Evolutionary conservation across 2,329 filamentous ascomycete species (phyloP).

Genomic region (Blastomyces silverae): DNA sequence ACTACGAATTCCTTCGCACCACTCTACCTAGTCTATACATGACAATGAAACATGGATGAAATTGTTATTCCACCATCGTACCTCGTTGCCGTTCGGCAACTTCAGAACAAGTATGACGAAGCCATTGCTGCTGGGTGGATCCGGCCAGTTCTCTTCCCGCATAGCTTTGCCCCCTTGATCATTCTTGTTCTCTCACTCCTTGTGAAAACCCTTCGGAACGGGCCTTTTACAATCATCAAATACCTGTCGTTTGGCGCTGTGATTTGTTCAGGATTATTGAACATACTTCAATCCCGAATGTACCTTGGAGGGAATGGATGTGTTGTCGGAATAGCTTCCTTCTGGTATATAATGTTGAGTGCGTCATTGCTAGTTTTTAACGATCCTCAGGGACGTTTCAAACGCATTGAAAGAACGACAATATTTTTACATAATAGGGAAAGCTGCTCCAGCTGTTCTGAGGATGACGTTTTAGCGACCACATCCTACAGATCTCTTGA

Average conservation of each 20-base stretch:
- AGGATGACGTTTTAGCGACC: not conserved
- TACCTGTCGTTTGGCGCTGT: slow-evolving; percentile 43
- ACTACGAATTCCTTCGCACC: not conserved
- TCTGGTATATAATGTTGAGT: slow-evolving; percentile 52
- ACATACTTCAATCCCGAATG: slow-evolving; percentile 42
- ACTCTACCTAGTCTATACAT: not conserved
- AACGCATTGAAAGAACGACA: slow-evolving; percentile 46
- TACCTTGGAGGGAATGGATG: slow-evolving; percentile 48
- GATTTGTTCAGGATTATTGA: slow-evolving; percentile 40
- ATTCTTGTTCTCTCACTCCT: slow-evolving; percentile 46
- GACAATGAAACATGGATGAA: slow-evolving; percentile 3
- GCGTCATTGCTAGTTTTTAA: slow-evolving; percentile 49
- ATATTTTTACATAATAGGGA: slow-evolving; percentile 17
- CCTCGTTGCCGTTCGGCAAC: slow-evolving; percentile 26
- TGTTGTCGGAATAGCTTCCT: slow-evolving; percentile 48
- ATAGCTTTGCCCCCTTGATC: slow-evolving; percentile 28
- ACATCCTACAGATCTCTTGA: not conserved
- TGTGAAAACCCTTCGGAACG: slow-evolving; percentile 41
- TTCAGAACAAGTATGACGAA: slow-evolving; percentile 24
- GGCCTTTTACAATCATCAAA: slow-evolving; percentile 33
- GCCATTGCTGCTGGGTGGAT: slow-evolving; percentile 28
- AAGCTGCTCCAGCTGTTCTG: slow-evolving; percentile 3
- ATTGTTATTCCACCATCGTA: slow-evolving; percentile 24
- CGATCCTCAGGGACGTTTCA: slow-evolving; percentile 51
- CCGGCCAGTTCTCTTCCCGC: slow-evolving; percentile 35